Percentiles rank a stretch among this genome's conserved stretches.
phyloP scores from a whole-genome alignment of 345 rosid species.

The Limnanthes douglasii region DNA sequence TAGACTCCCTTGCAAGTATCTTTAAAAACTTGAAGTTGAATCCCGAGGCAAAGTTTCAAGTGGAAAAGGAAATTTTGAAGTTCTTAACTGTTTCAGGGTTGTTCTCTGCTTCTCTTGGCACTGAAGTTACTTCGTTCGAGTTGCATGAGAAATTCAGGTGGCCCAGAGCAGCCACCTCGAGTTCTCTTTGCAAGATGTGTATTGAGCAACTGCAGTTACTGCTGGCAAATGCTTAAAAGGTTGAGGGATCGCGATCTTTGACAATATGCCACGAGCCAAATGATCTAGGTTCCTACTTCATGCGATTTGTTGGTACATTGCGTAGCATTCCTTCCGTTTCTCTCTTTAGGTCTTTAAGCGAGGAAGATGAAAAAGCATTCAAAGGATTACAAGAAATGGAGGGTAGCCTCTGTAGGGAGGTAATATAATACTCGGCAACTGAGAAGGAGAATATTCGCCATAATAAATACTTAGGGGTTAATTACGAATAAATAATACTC shows the following conservation, averaged over 20 bases:
- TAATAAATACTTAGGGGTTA: no score
- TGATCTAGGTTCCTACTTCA: slow-evolving; percentile 74
- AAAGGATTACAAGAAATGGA: slow-evolving; percentile 62
- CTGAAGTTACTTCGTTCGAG: slow-evolving; percentile 94
- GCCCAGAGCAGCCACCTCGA: slow-evolving; percentile 74
- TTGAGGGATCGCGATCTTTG: slow-evolving; percentile 27
- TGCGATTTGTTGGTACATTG: slow-evolving; percentile 69
- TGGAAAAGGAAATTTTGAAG: slow-evolving; percentile 80
- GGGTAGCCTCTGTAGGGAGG: slow-evolving; percentile 62
- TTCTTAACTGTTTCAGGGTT: slow-evolving; percentile 90
- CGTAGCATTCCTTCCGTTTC: slow-evolving; percentile 92
- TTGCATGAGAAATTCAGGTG: slow-evolving; percentile 91
- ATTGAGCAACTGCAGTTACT: slow-evolving; percentile 83
- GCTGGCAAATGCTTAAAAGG: slow-evolving; percentile 64
- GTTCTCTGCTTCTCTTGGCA: slow-evolving; percentile 84
- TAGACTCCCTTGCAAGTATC: slow-evolving; percentile 75
- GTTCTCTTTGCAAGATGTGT: slow-evolving; percentile 62
- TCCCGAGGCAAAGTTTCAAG: slow-evolving; percentile 47
- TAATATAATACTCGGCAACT: no score
- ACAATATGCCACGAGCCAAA: slow-evolving; percentile 34
- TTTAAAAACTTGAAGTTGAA: slow-evolving; percentile 57
- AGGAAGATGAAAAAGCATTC: slow-evolving; percentile 65
- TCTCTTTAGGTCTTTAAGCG: slow-evolving; percentile 55
- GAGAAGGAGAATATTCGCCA: no score
- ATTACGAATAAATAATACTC: no score